Conservation (phyloP, 2,329 filamentous ascomycete genomes). For the Ophiostoma populinum region DNA sequence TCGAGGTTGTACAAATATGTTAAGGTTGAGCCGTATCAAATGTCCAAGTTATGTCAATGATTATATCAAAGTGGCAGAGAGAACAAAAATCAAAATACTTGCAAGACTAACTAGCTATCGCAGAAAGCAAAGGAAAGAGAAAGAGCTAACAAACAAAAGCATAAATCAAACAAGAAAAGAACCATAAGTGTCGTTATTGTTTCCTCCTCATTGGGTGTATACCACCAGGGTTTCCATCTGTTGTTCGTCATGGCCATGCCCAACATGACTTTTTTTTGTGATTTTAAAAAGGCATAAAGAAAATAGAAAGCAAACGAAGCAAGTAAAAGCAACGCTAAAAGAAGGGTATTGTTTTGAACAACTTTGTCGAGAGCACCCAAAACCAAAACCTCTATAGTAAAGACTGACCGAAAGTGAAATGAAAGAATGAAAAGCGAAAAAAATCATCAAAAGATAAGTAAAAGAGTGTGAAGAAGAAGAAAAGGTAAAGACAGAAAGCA, state of each 20-base stretch:
- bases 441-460: neutral
- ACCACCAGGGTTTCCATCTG: constrained; percentile 1
- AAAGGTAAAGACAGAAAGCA: neutral
- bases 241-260: neutral
- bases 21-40: too few species aligned
- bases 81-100: too few species aligned
- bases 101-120: too few species aligned
- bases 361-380: constrained; percentile 1
- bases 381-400: constrained; percentile 1
- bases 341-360: constrained; percentile 1
- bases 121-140: too few species aligned
- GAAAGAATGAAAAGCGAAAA: neutral
- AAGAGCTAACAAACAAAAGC: too few species aligned
- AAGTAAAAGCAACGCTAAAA: constrained; percentile 2
- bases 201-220: neutral
- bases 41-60: too few species aligned
- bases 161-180: neutral
- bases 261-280: constrained; percentile 1
- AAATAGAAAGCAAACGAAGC: neutral
- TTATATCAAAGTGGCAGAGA: too few species aligned
- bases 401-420: neutral
- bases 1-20: too few species aligned
- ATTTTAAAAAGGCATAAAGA: neutral
- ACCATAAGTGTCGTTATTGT: constrained; percentile 2
- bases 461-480: neutral